Conservation (phyloP, 78 protist genomes). For the Dictyostelium citrinum region DNA sequence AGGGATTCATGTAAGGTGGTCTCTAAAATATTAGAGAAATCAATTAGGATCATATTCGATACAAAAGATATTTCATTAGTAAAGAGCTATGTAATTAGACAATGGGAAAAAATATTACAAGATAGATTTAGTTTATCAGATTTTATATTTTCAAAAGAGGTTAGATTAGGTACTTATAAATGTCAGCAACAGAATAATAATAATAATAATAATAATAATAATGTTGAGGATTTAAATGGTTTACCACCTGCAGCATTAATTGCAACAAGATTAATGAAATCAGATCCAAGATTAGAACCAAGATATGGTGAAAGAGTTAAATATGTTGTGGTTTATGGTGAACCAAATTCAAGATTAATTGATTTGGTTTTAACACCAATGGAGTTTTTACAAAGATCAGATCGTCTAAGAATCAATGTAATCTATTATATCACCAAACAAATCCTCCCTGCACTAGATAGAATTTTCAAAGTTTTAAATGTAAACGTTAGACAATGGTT, state of each 20-base stretch:
- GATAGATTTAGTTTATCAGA: constrained; percentile 80
- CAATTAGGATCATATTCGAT: constrained; percentile 84
- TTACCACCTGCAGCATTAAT: constrained; percentile 89
- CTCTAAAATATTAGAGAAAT: constrained; percentile 76
- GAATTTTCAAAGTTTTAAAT: constrained; percentile 86
- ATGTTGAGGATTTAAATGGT: background rate
- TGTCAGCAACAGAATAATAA: background rate
- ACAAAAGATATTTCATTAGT: constrained; percentile 84
- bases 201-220: background rate
- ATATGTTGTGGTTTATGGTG: constrained; percentile 86
- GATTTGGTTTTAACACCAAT: constrained; percentile 84
- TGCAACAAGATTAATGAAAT: constrained; percentile 25
- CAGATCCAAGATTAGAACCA: constrained; percentile 92
- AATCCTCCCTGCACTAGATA: constrained; percentile 87
- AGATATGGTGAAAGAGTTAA: constrained; percentile 86
- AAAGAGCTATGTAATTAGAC: constrained; percentile 75
- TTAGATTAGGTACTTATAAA: constrained; percentile 81
- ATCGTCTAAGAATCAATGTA: constrained; percentile 18
- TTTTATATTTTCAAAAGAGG: constrained; percentile 91
- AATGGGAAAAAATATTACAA: constrained; percentile 69
- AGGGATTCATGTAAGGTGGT: constrained; percentile 92
- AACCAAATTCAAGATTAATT: constrained; percentile 74
- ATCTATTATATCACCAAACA: constrained; percentile 91
- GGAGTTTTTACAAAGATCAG: constrained; percentile 23
- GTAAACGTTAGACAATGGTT: constrained; percentile 80